Conservation (phyloP, 495 filamentous ascomycete genomes). For the Trypethelium eluteriae region DNA sequence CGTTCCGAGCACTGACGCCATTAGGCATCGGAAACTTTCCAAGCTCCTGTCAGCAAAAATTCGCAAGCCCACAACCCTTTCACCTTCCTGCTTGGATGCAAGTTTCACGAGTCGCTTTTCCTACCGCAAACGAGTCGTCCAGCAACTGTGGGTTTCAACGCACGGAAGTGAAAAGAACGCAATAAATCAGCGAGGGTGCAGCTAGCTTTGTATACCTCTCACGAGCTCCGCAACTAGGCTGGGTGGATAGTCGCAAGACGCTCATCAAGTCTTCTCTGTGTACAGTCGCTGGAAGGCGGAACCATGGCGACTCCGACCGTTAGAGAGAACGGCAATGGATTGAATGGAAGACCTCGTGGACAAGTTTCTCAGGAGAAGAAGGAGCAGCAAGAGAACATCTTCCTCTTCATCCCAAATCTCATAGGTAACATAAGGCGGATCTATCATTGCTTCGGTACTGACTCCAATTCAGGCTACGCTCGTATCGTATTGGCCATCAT, state of each 20-base stretch:
- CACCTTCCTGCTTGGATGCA: not conserved
- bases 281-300: not conserved
- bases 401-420: constrained; percentile 88
- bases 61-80: not conserved
- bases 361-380: not conserved
- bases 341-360: not conserved
- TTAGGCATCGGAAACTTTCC: not conserved
- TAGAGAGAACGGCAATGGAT: not conserved
- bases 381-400: constrained; percentile 67
- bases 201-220: not conserved
- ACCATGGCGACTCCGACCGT: not conserved
- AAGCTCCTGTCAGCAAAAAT: not conserved
- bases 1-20: not conserved
- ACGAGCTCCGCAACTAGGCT: not conserved
- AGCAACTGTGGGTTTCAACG: not conserved
- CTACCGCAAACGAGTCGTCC: not conserved
- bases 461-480: constrained; percentile 58
- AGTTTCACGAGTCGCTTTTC: not conserved
- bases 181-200: not conserved
- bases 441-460: constrained; percentile 18
- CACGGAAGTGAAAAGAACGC: not conserved
- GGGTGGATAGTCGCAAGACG: not conserved
- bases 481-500: constrained; percentile 83
- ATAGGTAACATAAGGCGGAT: constrained; percentile 55
- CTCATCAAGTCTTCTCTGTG: too few species aligned